These are phyloP conservation scores for Clonostachys solani DNA, from an alignment of 2,329 filamentous ascomycete species.

Conservation along the genomic window DNA sequence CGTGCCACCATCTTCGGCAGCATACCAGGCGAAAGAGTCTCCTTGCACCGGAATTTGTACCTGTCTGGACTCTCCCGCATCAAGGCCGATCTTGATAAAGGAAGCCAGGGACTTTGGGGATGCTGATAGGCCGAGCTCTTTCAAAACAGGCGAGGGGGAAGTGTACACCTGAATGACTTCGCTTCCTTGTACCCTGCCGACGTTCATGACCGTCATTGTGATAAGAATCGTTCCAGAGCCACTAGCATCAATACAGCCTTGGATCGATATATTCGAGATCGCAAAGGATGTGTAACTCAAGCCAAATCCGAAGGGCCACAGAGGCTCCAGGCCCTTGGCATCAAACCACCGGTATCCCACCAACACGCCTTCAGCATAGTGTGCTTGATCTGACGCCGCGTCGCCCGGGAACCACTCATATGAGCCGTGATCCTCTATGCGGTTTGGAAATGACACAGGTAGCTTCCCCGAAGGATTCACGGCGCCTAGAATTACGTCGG, in stretches of 20 bases:
- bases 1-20: no score
- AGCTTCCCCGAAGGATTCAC: constrained; percentile 26
- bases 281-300: background rate
- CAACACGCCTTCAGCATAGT: background rate
- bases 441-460: constrained; percentile 8
- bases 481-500: constrained; percentile 61
- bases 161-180: constrained; percentile 52
- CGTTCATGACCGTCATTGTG: constrained; percentile 49
- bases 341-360: background rate
- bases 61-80: no score
- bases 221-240: background rate
- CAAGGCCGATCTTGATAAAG: no score
- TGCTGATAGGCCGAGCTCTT: no score
- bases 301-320: background rate
- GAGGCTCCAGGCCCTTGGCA: background rate
- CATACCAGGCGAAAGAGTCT: no score
- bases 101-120: no score
- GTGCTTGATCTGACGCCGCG: constrained; percentile 35
- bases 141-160: no score
- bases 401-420: background rate
- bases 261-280: background rate
- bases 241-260: background rate
- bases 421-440: background rate
- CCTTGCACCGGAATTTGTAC: no score
- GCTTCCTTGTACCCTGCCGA: constrained; percentile 40